A percentile compares a stretch with the other conserved stretches of the same genome.
Evolutionary conservation across 2,329 filamentous ascomycete genomes (phyloP).

Genomic region (Geosmithia morbida): DNA sequence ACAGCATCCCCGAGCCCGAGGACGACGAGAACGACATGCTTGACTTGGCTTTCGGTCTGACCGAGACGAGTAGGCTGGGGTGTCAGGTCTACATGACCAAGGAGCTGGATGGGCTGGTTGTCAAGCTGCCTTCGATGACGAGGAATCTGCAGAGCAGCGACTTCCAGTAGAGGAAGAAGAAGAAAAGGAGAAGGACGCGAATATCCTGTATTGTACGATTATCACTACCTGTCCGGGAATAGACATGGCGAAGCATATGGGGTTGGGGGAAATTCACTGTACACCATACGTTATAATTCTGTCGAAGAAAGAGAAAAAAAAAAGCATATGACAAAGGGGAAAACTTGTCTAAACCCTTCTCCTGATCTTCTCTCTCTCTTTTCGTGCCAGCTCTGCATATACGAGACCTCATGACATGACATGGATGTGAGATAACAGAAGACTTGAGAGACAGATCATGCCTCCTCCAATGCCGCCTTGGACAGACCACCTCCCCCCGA

Average conservation of each 20-base stretch:
- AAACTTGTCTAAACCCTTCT: background rate
- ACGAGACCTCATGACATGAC: background rate
- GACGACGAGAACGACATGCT: constrained; percentile 85
- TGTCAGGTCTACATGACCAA: constrained; percentile 89
- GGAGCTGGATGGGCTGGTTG: constrained; percentile 73
- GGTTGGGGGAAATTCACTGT: background rate
- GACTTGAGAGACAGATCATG: constrained; percentile 15
- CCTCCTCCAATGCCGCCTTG: constrained; percentile 43
- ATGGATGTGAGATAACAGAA: background rate
- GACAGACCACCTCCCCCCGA: constrained; percentile 45
- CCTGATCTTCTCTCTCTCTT: background rate
- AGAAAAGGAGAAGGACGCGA: background rate
- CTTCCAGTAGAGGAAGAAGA: constrained; percentile 32
- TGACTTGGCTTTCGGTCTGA: constrained; percentile 78
- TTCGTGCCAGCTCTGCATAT: background rate
- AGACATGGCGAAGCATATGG: background rate
- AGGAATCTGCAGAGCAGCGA: constrained; percentile 92
- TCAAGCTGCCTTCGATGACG: constrained; percentile 84
- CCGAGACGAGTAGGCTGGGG: constrained; percentile 69
- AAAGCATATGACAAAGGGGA: too few relatives aligned
- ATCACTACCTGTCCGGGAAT: background rate
- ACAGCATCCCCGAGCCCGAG: constrained; percentile 63
- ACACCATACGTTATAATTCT: background rate
- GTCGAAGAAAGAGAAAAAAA: too few relatives aligned
- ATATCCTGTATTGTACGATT: background rate